Evolutionary conservation across 345 rosid genomes (phyloP).

Genomic region (Litchi chinensis): DNA sequence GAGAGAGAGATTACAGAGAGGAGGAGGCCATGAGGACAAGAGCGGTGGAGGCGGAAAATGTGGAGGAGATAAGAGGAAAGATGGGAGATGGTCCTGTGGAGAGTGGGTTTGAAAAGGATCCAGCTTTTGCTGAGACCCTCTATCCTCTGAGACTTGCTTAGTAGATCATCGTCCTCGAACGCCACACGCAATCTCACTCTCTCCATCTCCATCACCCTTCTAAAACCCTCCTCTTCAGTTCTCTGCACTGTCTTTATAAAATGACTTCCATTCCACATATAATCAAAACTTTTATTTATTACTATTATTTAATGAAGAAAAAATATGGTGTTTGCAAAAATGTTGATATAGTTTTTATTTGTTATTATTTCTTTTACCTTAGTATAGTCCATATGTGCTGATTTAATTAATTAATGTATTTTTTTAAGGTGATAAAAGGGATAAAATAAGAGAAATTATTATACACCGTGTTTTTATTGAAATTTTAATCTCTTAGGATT

Average conservation of each 20-base stretch:
- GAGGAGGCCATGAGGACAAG: conserved; percentile 77
- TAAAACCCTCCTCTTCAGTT: background rate
- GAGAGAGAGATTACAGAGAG: conserved; percentile 52
- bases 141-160: conserved; percentile 58
- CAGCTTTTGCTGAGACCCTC: conserved; percentile 71
- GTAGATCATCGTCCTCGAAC: conserved; percentile 50
- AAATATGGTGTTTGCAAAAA: too few species aligned
- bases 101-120: conserved; percentile 77
- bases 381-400: too few species aligned
- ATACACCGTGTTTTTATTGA: too few species aligned
- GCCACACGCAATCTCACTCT: conserved; percentile 64
- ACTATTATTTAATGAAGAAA: too few species aligned
- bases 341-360: too few species aligned
- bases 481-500: too few species aligned
- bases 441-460: too few species aligned
- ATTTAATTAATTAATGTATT: too few species aligned
- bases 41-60: conserved; percentile 53
- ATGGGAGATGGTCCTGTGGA: conserved; percentile 58
- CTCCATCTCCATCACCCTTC: conserved; percentile 7
- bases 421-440: too few species aligned
- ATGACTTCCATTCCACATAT: background rate
- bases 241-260: background rate
- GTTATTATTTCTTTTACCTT: too few species aligned
- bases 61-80: conserved; percentile 57
- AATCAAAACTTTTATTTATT: background rate